Evolutionary conservation across 163 green algal genomes (phyloP), one percentile per base, ranked within the genome.

Genomic region (Scenedesmus sp.): DNA sequence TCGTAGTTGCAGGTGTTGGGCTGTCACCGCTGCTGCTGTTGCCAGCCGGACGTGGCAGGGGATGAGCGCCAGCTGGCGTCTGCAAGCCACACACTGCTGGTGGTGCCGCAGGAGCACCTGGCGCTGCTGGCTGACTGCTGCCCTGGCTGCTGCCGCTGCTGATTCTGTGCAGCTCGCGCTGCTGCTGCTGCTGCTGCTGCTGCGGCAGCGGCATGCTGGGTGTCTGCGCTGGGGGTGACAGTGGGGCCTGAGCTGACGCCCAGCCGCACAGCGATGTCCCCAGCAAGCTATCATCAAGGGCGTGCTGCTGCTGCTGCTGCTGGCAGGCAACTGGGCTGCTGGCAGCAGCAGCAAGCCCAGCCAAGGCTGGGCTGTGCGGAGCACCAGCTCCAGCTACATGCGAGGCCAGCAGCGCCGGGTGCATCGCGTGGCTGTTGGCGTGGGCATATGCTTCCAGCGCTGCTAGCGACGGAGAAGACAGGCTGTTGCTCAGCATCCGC

Each of bases 71-170:
- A 37, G 65, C 65, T 76, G 30, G 65, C 65, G 26, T 37, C 30
- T 76, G 65, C 65, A 37, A 22, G 30, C 65, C 30, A n/a, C n/a
- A n/a, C 51, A 61, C 73, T 61, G 76, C 42, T 56, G 76, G 3
- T 59, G 76, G 40, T 42, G 79, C 42, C 5, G 79, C 20, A 30
- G n/a, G n/a, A n/a, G 16, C 40, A 53, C 85, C 83, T 26, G 7
- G 40, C 18, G 13, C 26, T 56, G 26, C 83, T 35, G 49, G 3
- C 26, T 42, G 10, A 43, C 40, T 68, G 46, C 85, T 70, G 43
- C 22, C 68, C 16, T 49, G 73, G 86, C 72, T 90, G 86, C 86
- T 90, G 86, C 72, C 86, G 86, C 70, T 76, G 82, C 49, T 73
- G 82, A 76, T 22, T 10, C 65, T 44, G 22, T 37, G 44, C n/a